Base-by-base conservation (phyloP, 768 basidiomycete species). In the Trametes cinnabarina region DNA sequence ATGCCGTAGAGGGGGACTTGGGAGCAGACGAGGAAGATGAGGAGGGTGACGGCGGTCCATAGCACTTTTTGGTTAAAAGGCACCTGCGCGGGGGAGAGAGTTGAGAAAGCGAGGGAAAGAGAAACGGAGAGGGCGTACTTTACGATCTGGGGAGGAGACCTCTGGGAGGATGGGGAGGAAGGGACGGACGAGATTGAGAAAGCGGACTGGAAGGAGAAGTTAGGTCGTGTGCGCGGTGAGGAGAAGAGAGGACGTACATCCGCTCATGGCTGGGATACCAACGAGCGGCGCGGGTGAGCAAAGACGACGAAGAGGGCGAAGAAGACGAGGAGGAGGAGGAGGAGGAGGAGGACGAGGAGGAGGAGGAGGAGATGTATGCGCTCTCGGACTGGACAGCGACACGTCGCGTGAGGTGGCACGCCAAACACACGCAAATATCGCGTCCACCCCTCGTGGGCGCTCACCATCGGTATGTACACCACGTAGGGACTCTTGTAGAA, bases 1-100 rank as follows among this genome's bases (percentile, higher is more conserved):
- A 99, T 98, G 62, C 97, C 97, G 75, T 98, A 99, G 46, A 99
- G 82, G 6, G 97, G 97, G 30, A 98, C 96, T 77, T 98, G 97
- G 25, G 95, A 98, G 82, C 96, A 98, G 63, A 98, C 96, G 70
- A 99, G 77, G 90, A 98, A 98, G 74, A 99, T 98, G 76, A 98
- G 88, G 69, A 99, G 93, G 3, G 96, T 98, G 28, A 98, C 94
- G 55, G 96, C 94, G 8, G 96, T 99, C 96, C 95, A 98, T 87
- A 95, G 78, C 62, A 96, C 84, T 76, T 97, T 97, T 85, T 95
- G 93, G 79, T 96, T 94, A 83, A 98, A 98, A 26, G 94, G 92
- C 54, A 98, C 92, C 94, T 97, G 57, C 32, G 55, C 28, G 60
- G 47, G 47, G 37, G 40, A 12, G 19, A 35, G 44, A 11, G 20